Base-by-base conservation (phyloP, 1,139 yeast species). In the Blastobotrys illinoisensis region DNA sequence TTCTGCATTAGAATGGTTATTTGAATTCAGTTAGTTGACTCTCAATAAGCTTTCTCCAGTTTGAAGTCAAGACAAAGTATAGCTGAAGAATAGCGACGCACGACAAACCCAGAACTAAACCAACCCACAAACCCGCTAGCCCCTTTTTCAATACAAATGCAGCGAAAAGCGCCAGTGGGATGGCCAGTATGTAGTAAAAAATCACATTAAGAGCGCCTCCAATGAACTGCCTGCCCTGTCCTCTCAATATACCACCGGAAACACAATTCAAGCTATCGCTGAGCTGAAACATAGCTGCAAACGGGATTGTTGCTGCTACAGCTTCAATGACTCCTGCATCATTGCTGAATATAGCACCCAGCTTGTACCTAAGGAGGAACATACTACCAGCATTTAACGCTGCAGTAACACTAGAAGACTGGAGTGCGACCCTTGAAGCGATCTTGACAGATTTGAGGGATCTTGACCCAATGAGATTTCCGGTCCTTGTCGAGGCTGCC, bases 401-500 rank as follows among this genome's bases (percentile, higher is more conserved):
- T 0, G 95, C 90, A 20, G 83, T 79, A 1, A 76, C 55, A 1
- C 85, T 60, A 0, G 89, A 83, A 9, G 81, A 75, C 1, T 71
- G 58, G 21, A 88, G 72, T 0, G 91, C 89, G 2, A 86, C 79
- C 54, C 74, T 71, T 1, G 90, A 79, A 1, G 96, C 85, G 3
- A 79, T 71, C 56, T 80, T 77, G 1, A 96, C 96, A 45, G 79
- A 75, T 24, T 71, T 72, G 5, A 82, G 70, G 62, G 87, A 82
- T 49, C 79, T 83, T 0, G 93, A 95, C 1, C 98, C 98, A 54
- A 91, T 81, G 62, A 86, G 88, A 65, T 86, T 88, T 44, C 97
- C 96, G 51, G 89, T 85, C 67, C 97, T 79, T 0, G 97, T 90
- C 0, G 95, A 85, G 0, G 91, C 79, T 0, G 96, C 96, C 28